Evolutionary conservation across 371 early-diverging fungal genomes (phyloP).

Genomic region (Actinomucor elegans): DNA sequence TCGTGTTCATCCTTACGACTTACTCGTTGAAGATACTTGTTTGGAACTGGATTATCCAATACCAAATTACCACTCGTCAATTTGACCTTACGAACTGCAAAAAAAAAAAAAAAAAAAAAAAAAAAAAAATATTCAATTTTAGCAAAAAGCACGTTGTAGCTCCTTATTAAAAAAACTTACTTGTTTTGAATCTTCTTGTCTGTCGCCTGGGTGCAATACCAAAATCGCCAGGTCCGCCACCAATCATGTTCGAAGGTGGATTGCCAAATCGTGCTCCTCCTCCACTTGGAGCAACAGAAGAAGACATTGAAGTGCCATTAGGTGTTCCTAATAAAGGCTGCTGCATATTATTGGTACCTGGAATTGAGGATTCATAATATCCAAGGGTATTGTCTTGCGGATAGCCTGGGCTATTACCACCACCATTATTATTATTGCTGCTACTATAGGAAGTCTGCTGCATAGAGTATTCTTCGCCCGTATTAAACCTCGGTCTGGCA

Average conservation of each 20-base stretch:
- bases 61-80: conserved; percentile 56
- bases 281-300: conserved; percentile 1
- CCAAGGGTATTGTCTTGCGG: conserved; percentile 2
- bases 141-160: conserved; percentile 5
- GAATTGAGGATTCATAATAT: conserved; percentile 20
- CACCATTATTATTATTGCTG: not conserved
- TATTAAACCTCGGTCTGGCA: conserved; percentile 15
- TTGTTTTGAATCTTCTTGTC: conserved; percentile 57
- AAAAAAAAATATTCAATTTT: no score
- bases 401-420: not conserved
- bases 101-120: not conserved
- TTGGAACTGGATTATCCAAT: conserved; percentile 56
- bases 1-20: conserved; percentile 48
- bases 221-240: conserved; percentile 29
- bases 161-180: conserved; percentile 17
- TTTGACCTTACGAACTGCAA: conserved; percentile 23
- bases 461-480: conserved; percentile 25
- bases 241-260: conserved; percentile 20
- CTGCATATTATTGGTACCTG: conserved; percentile 10
- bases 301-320: conserved; percentile 7
- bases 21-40: conserved; percentile 42
- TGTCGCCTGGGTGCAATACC: conserved; percentile 52
- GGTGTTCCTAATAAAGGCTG: conserved; percentile 8
- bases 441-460: conserved; percentile 15
- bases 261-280: conserved; percentile 2